Evolutionary conservation across 2,329 filamentous ascomycete genomes (phyloP).

Genomic region (Pseudogymnoascus sp.): DNA sequence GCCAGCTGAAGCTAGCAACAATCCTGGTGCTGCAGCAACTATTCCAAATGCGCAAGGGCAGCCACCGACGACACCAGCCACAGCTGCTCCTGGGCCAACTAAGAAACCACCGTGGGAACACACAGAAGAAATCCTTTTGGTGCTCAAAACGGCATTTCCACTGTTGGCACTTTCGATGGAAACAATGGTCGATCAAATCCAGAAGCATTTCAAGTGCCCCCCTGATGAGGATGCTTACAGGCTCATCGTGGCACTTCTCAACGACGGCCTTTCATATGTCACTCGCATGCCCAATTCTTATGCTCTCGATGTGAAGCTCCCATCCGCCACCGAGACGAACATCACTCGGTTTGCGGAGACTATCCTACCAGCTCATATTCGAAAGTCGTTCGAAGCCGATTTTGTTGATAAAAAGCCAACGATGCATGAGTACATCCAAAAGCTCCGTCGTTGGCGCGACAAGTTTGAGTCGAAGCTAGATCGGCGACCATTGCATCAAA

Average conservation of each 20-base stretch:
- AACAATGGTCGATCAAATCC: slow-evolving; percentile 98
- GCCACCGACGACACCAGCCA: slow-evolving; percentile 27
- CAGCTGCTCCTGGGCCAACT: slow-evolving; percentile 19
- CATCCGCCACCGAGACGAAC: slow-evolving; percentile 83
- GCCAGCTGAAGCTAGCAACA: slow-evolving; percentile 17
- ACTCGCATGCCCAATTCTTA: slow-evolving; percentile 80
- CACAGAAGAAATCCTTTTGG: slow-evolving; percentile 89
- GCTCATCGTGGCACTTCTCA: slow-evolving; percentile 92
- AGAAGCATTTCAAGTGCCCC: slow-evolving; percentile 98
- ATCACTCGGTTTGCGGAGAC: slow-evolving; percentile 96
- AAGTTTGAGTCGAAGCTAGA: slow-evolving; percentile 98
- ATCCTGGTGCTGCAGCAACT: slow-evolving; percentile 13
- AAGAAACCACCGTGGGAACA: slow-evolving; percentile 90
- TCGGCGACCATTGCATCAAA: slow-evolving; percentile 51
- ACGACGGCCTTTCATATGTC: slow-evolving; percentile 89
- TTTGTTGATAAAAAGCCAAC: slow-evolving; percentile 93
- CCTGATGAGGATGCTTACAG: slow-evolving; percentile 97
- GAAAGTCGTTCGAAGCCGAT: slow-evolving; percentile 94
- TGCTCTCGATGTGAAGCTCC: slow-evolving; percentile 84
- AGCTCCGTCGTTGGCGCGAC: slow-evolving; percentile 89
- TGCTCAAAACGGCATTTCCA: slow-evolving; percentile 94
- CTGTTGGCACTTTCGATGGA: slow-evolving; percentile 96
- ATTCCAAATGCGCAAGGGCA: slow-evolving; percentile 27
- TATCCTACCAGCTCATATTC: slow-evolving; percentile 87
- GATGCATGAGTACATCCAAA: slow-evolving; percentile 98